These are phyloP conservation scores for Trapa incisa DNA, from an alignment of 345 rosid genomes.

Conservation along the genomic window DNA sequence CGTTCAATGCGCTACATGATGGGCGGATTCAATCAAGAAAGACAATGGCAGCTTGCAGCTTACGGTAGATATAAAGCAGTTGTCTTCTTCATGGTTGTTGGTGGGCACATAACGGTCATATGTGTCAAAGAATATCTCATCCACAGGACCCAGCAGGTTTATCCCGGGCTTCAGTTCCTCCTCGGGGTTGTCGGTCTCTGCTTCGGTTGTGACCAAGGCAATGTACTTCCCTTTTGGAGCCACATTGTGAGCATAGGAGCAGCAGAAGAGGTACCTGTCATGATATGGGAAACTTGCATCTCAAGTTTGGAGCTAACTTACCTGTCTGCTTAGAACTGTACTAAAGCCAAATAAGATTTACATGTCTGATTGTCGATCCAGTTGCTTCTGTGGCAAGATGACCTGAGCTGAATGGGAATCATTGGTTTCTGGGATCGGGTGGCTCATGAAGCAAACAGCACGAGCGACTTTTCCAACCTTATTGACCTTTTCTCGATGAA, in stretches of 20 bases:
- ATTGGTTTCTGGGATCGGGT: constrained; percentile 73
- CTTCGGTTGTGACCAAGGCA: constrained; percentile 86
- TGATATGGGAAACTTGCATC: neutral
- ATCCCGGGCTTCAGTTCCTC: constrained; percentile 75
- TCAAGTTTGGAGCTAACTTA: neutral
- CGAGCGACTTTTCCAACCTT: constrained; percentile 86
- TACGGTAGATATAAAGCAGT: constrained; percentile 79
- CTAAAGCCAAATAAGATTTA: constrained; percentile 13
- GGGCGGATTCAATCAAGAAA: neutral
- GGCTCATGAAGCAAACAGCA: constrained; percentile 94
- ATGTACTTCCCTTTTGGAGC: constrained; percentile 86
- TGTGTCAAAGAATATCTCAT: constrained; percentile 69
- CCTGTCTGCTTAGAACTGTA: neutral
- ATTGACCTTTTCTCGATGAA: constrained; percentile 39
- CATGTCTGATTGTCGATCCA: constrained; percentile 90
- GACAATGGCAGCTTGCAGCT: constrained; percentile 10
- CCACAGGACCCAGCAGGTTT: constrained; percentile 59
- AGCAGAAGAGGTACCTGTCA: constrained; percentile 85
- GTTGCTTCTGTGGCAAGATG: constrained; percentile 91
- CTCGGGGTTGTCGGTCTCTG: constrained; percentile 77
- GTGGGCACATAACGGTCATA: constrained; percentile 68
- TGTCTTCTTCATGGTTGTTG: constrained; percentile 38
- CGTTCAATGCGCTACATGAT: neutral
- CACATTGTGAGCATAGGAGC: constrained; percentile 90
- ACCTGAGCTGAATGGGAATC: constrained; percentile 86